Conservation (phyloP, 2,329 filamentous ascomycete genomes). For the Ophiostoma ips region DNA sequence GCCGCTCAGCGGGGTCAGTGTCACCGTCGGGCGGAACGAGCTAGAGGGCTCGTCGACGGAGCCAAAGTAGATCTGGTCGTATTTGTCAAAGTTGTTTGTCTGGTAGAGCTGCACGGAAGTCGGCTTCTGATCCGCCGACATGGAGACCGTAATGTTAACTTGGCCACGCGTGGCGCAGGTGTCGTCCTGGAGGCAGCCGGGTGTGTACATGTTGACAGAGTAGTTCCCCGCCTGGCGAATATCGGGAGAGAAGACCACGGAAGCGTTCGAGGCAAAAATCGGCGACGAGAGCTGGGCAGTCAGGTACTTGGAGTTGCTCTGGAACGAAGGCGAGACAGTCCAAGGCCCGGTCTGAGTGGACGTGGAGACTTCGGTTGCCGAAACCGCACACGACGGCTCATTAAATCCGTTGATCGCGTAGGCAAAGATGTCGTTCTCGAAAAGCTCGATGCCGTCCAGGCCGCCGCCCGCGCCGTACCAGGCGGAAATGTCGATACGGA, state of each 20-base stretch:
- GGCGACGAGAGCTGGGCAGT: constrained; percentile 47
- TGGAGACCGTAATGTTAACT: constrained; percentile 53
- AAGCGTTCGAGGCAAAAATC: constrained; percentile 44
- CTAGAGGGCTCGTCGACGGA: constrained; percentile 61
- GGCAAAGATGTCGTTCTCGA: constrained; percentile 68
- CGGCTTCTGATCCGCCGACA: constrained; percentile 33
- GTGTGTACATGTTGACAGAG: constrained; percentile 79
- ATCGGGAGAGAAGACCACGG: constrained; percentile 69
- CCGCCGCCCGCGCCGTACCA: constrained; percentile 83
- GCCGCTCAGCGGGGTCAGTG: constrained; percentile 52
- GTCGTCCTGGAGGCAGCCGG: constrained; percentile 70
- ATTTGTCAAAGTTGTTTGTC: constrained; percentile 94
- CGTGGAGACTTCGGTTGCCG: constrained; percentile 44
- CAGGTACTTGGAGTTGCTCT: constrained; percentile 65
- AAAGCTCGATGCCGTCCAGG: constrained; percentile 73
- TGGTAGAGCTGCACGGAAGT: constrained; percentile 53
- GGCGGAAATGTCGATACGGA: constrained; percentile 71
- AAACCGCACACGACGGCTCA: constrained; percentile 63
- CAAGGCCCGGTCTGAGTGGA: constrained; percentile 63
- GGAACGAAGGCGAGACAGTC: constrained; percentile 50
- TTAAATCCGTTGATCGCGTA: constrained; percentile 85
- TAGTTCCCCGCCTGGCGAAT: constrained; percentile 86
- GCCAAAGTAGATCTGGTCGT: constrained; percentile 81
- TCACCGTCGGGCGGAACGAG: constrained; percentile 69
- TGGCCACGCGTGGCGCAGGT: constrained; percentile 64